Evolutionary conservation across 441 rosid species (phyloP).

Genomic region (Jatropha podagrica): DNA sequence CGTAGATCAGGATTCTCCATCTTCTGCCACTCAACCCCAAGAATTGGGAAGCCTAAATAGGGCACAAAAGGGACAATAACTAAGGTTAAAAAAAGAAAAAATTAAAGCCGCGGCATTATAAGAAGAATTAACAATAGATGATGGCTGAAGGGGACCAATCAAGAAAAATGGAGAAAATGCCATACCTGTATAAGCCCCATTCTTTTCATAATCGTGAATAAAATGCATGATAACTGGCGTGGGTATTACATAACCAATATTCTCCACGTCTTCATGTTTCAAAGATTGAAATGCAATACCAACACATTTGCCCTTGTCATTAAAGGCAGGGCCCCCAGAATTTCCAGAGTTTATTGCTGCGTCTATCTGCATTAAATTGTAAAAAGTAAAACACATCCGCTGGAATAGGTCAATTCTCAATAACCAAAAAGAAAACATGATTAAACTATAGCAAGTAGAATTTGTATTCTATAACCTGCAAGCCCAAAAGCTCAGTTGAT

Average conservation of each 20-base stretch:
- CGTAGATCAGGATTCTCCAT: conserved; percentile 96
- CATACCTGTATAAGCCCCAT: conserved; percentile 81
- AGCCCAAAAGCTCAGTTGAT: conserved; percentile 82
- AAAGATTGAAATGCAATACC: conserved; percentile 97
- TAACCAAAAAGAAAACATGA: background rate
- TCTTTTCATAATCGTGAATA: conserved; percentile 82
- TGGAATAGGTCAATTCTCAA: background rate
- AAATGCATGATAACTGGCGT: conserved; percentile 88
- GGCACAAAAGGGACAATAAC: background rate
- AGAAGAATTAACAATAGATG: background rate
- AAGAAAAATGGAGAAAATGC: background rate
- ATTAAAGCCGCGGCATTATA: background rate
- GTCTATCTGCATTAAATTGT: conserved; percentile 61
- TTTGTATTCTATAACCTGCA: conserved; percentile 53
- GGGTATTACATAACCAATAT: conserved; percentile 93
- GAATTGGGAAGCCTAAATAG: conserved; percentile 70
- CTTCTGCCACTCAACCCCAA: conserved; percentile 97
- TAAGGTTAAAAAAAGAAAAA: background rate
- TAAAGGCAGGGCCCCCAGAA: conserved; percentile 97
- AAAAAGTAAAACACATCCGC: too few species aligned
- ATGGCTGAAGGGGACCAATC: background rate
- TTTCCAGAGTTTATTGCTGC: conserved; percentile 98
- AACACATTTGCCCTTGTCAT: conserved; percentile 79
- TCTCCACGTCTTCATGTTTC: conserved; percentile 88
- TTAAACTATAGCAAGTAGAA: background rate